Base-by-base conservation (phyloP, 179 eudicot species). In the Dionaea muscipula region DNA sequence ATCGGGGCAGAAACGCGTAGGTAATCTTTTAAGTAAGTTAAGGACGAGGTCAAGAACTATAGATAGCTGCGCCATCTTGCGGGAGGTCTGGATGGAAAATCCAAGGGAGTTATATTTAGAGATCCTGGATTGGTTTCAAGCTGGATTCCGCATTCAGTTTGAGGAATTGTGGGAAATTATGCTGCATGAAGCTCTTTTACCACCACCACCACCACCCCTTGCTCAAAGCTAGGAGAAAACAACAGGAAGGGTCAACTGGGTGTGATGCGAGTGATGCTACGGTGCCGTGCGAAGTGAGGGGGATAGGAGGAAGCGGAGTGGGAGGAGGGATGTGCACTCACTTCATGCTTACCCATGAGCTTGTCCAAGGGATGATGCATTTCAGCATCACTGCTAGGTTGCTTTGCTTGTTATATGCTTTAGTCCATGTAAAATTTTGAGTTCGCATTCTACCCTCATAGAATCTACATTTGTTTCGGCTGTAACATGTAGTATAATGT, bases 61-160 rank as follows among this genome's bases (percentile, higher is more conserved):
- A 28, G 93, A 79, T 47, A 79, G 70, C 60, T 71, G 90, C 67
- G 75, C 52, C 17, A 73, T 7, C 50, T 55, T 93, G 38, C 59
- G 70, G 38, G 72, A 66, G 56, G 66, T 62, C 18, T 87, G 96
- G 96, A 55, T 66, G 27, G 73, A 82, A 35, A 77, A 79, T 59
- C 85, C 86, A 4, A 62, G 20, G 53, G 72, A 62, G 56, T 53
- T 93, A 66, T 59, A 71, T 77, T 21, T 44, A 19, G 96, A 87
- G 68, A 67, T 87, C 39, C 55, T 27, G 47, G 82, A 71, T 57
- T 84, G 94, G 95, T 88, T 84, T 70, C 94, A 75, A 55, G 71
- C 63, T 37, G 79, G 73, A 28, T 82, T 68, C 50, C 55, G 15
- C 46, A 44, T 43, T 61, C 66, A 55, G 24, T 87, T 93, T 56